Evolutionary conservation across 2,329 filamentous ascomycete species (phyloP).

Genomic region (Fusarium redolens): DNA sequence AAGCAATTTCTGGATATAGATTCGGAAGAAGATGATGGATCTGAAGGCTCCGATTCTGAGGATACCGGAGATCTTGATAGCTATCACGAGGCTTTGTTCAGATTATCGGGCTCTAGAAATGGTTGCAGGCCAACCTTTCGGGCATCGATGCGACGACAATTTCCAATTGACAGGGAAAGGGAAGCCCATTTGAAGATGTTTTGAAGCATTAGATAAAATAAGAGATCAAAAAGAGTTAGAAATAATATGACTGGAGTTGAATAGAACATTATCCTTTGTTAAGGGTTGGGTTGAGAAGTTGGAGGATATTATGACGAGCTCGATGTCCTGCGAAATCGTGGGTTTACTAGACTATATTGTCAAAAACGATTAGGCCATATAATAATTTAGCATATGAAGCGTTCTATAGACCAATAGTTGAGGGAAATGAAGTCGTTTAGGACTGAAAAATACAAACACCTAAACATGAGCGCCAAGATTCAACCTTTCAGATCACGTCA

Average conservation of each 20-base stretch:
- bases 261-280: not conserved
- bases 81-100: not conserved
- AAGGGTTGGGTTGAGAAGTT: not conserved
- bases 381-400: accelerated
- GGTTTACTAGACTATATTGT: too few species aligned
- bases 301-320: accelerated
- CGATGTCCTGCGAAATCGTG: not conserved
- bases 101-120: not conserved
- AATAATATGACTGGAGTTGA: accelerated
- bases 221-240: accelerated
- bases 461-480: not conserved
- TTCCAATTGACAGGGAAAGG: not conserved
- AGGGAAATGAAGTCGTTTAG: accelerated
- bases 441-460: not conserved
- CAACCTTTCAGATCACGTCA: not conserved
- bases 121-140: not conserved
- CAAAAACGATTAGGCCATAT: too few species aligned
- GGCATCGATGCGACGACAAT: not conserved
- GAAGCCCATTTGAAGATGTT: not conserved
- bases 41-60: accelerated
- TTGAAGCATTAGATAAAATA: accelerated
- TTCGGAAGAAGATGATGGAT: not conserved
- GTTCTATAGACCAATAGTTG: accelerated
- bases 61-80: not conserved
- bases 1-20: not conserved